A percentile compares a stretch with the other conserved stretches of the same genome.
Evolutionary conservation across 345 rosid species (phyloP).

Genomic region (Salix suchowensis): DNA sequence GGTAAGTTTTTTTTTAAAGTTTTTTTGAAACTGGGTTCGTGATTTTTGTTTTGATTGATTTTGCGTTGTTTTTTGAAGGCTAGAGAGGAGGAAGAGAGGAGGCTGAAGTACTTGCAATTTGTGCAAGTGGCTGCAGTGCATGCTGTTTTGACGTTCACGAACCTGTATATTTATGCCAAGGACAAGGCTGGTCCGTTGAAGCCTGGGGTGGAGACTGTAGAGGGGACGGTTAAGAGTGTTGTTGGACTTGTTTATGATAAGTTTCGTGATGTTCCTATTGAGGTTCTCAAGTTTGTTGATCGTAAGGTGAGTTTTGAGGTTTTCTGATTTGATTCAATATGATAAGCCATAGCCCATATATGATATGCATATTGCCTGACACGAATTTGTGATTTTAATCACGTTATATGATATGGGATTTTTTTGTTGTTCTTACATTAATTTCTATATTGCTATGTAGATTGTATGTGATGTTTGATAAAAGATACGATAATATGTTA

Average conservation of each 20-base stretch:
- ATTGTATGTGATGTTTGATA: neutral
- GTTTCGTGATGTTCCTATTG: constrained; percentile 60
- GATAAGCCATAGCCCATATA: neutral
- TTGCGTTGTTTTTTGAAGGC: neutral
- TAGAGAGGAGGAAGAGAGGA: constrained; percentile 34
- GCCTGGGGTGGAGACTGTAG: constrained; percentile 74
- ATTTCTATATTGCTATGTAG: neutral
- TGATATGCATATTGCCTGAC: no score
- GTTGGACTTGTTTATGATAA: constrained; percentile 69
- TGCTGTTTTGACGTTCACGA: constrained; percentile 46
- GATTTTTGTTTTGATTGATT: neutral
- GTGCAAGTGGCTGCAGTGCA: constrained; percentile 72
- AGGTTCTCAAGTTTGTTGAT: constrained; percentile 68
- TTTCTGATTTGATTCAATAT: neutral
- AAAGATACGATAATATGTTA: neutral
- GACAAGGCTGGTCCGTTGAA: constrained; percentile 77
- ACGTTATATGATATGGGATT: neutral
- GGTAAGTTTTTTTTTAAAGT: constrained; percentile 3
- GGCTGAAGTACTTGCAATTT: constrained; percentile 68
- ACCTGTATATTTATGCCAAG: constrained; percentile 65
- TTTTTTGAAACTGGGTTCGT: neutral
- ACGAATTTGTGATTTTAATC: no score
- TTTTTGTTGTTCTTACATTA: neutral
- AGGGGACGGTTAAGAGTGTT: constrained; percentile 74
- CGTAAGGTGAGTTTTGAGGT: constrained; percentile 46